Evolutionary conservation across 768 basidiomycete species (phyloP), one percentile per base, ranked within the genome.

Genomic region (Galerina sulciceps): DNA sequence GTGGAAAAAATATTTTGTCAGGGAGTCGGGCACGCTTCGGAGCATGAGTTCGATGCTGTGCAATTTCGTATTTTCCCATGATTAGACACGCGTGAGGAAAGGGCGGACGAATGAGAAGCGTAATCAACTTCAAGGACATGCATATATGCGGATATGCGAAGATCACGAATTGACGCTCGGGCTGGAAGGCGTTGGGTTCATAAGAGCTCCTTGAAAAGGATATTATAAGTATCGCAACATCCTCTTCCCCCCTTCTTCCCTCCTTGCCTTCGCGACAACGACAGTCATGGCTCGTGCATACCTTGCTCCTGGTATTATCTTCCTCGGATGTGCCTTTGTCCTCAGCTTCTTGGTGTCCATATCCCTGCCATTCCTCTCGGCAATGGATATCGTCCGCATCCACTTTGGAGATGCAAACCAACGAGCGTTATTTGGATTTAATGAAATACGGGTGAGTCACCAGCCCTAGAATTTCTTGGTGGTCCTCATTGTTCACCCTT

Each of bases 311-410:
- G 87, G 84, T 26, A 55, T 90, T 52, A 69, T 85, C 59, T 75
- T 80, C 59, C 68, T 78, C 34, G 75, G 83, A 64, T 73, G 70
- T 44, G 90, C 91, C 18, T 81, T 91, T 58, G 79, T 88, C 2
- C 81, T 91, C 58, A 82, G 81, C 64, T 76, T 91, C 67, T 74
- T 92, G 60, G 82, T 85, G 38, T 85, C 89, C 11, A 79, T 93
- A 52, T 92, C 90, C 15, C 75, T 91, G 1, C 91, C 91, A 1
- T 85, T 75, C 72, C 77, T 93, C 23, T 76, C 86, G 13, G 83
- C 80, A 0, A 76, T 91, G 63, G 90, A 91, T 71, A 77, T 93
- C 65, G 79, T 81, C 10, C 85, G 89, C 23, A 76, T 81, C 10
- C 79, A 82, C 52, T 83, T 86, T 55, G 74, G 66, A 18, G 63